phyloP scores from a whole-genome alignment of 1,284 basidiomycete genomes.

The Rhodotorula mucilaginosa region DNA sequence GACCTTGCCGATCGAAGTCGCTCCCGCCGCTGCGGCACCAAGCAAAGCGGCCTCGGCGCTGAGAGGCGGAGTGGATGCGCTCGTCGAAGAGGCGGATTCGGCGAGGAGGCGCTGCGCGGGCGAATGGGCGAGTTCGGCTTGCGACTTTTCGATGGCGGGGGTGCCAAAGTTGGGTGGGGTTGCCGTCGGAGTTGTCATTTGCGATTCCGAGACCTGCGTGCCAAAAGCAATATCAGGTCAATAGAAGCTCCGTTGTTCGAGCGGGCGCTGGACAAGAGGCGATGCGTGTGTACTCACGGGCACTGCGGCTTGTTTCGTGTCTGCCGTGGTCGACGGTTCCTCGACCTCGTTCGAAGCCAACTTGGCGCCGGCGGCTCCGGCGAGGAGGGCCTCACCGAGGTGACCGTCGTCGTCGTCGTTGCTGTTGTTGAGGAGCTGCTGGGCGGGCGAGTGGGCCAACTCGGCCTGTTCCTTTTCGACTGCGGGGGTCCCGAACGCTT shows the following conservation, averaged over 20 bases:
- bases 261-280: neutral
- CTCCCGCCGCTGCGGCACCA: neutral
- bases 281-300: neutral
- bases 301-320: conserved; percentile 1
- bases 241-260: neutral
- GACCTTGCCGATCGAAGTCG: neutral
- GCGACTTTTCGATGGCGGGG: conserved; percentile 27
- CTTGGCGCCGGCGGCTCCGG: conserved; percentile 23
- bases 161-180: conserved; percentile 18
- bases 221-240: too few species aligned
- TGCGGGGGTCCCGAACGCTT: conserved; percentile 6
- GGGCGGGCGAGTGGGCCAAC: conserved; percentile 21
- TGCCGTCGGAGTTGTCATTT: neutral
- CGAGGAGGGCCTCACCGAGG: conserved; percentile 9
- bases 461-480: conserved; percentile 10
- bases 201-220: neutral
- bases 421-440: conserved; percentile 11
- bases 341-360: conserved; percentile 20
- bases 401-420: neutral
- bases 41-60: conserved; percentile 5
- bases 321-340: conserved; percentile 6
- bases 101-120: conserved; percentile 15
- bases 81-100: neutral
- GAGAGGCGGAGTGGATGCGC: neutral
- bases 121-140: conserved; percentile 21